Percentiles rank a stretch among this genome's conserved stretches.
phyloP scores from a whole-genome alignment of 2,329 filamentous ascomycete genomes.

The Fusarium xylarioides region DNA sequence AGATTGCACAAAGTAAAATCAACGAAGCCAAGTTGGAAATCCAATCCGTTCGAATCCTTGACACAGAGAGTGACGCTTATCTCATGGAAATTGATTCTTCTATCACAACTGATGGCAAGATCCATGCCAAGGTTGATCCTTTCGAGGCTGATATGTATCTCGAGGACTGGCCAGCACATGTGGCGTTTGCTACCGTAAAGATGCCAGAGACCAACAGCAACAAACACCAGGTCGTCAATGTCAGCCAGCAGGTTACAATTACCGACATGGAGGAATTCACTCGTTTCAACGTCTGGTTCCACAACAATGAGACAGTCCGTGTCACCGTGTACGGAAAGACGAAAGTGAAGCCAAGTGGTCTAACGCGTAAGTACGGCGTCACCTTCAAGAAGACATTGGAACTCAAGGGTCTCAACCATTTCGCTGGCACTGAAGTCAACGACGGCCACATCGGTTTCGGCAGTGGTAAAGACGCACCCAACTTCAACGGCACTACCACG shows the following conservation, averaged over 20 bases:
- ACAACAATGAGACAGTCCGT: constrained; percentile 59
- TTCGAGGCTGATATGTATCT: constrained; percentile 66
- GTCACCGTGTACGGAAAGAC: constrained; percentile 64
- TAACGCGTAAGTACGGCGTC: constrained; percentile 58
- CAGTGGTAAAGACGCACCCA: constrained; percentile 57
- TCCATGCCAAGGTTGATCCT: constrained; percentile 60
- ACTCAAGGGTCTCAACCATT: constrained; percentile 62
- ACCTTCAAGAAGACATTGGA: constrained; percentile 65
- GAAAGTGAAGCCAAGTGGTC: constrained; percentile 59
- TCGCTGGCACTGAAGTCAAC: constrained; percentile 63
- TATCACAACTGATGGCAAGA: constrained; percentile 60
- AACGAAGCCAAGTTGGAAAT: constrained; percentile 62
- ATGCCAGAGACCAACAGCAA: constrained; percentile 63
- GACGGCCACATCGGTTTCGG: constrained; percentile 58
- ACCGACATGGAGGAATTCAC: constrained; percentile 59
- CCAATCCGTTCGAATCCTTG: constrained; percentile 59
- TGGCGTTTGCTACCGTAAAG: constrained; percentile 59
- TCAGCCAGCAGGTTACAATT: constrained; percentile 60
- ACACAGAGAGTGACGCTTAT: constrained; percentile 56
- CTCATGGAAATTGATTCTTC: constrained; percentile 65
- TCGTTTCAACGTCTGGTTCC: constrained; percentile 64
- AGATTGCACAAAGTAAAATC: constrained; percentile 65
- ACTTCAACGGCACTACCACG: constrained; percentile 67
- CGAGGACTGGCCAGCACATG: constrained; percentile 56
- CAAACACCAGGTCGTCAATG: constrained; percentile 60